phyloP scores from a whole-genome alignment of 2,329 filamentous ascomycete genomes.

The Aspergillus melleus region DNA sequence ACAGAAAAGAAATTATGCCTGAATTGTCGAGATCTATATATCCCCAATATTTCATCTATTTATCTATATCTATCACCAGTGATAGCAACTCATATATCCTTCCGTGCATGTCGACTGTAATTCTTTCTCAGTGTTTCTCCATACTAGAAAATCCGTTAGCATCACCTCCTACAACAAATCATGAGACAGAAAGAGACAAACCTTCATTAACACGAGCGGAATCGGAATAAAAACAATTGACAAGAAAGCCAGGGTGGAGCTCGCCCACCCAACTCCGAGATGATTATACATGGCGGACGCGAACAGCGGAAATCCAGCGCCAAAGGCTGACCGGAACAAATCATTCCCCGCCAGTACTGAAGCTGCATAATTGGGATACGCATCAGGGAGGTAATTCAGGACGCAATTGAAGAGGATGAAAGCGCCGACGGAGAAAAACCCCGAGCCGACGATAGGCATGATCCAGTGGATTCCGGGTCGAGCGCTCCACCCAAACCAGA shows the following conservation, averaged over 20 bases:
- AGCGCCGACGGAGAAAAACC: constrained; percentile 67
- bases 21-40: too few relatives aligned
- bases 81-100: too few relatives aligned
- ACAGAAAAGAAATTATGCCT: too few relatives aligned
- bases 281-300: constrained; percentile 29
- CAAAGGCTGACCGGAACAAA: constrained; percentile 63
- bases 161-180: too few relatives aligned
- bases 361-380: constrained; percentile 68
- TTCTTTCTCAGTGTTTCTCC: too few relatives aligned
- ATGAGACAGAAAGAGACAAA: too few relatives aligned
- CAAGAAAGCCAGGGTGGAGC: neutral
- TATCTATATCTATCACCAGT: too few relatives aligned
- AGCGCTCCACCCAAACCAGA: constrained; percentile 66
- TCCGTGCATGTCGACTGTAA: too few relatives aligned
- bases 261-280: constrained; percentile 17
- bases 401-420: constrained; percentile 70
- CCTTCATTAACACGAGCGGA: too few relatives aligned
- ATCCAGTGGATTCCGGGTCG: constrained; percentile 63
- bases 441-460: constrained; percentile 62
- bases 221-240: too few relatives aligned
- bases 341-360: constrained; percentile 72
- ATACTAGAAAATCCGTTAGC: too few relatives aligned
- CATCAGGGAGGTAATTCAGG: constrained; percentile 71
- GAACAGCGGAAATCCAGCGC: constrained; percentile 22
- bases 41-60: too few relatives aligned